A percentile compares a stretch with the other conserved stretches of the same genome.
Conservation (phyloP, 345 rosid genomes). For the Salix koriyanagi region DNA sequence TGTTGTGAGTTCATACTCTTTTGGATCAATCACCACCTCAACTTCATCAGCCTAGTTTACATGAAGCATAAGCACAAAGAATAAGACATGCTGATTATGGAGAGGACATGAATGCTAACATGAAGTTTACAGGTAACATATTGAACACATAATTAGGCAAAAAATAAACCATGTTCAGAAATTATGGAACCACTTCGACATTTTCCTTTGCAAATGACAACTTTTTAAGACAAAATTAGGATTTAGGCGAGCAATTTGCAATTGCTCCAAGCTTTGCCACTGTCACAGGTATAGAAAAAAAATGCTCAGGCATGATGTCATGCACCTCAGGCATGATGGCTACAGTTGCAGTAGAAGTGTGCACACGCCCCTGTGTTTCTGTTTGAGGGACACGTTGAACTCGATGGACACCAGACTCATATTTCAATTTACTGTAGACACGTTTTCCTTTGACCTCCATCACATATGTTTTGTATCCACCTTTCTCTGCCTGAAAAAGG, state of each 20-base stretch:
- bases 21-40: slow-evolving; percentile 89
- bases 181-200: no score
- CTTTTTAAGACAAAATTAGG: not conserved
- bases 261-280: not conserved
- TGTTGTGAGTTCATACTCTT: slow-evolving; percentile 88
- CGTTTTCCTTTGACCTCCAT: slow-evolving; percentile 82
- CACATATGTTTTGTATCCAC: slow-evolving; percentile 92
- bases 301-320: slow-evolving; percentile 1
- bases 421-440: slow-evolving; percentile 91
- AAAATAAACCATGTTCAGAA: no score
- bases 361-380: slow-evolving; percentile 91
- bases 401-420: slow-evolving; percentile 91
- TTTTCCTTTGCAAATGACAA: not conserved
- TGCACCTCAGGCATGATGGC: slow-evolving; percentile 98
- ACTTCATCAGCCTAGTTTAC: slow-evolving; percentile 84
- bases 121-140: not conserved
- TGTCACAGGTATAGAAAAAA: not conserved
- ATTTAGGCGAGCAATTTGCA: not conserved
- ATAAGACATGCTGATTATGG: not conserved
- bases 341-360: slow-evolving; percentile 95
- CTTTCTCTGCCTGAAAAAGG: slow-evolving; percentile 70
- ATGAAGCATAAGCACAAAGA: slow-evolving; percentile 3
- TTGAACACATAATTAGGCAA: no score
- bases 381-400: slow-evolving; percentile 98
- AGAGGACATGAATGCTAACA: not conserved